Evolutionary conservation across 371 early-diverging fungal genomes (phyloP), one percentile per base, ranked within the genome.

Genomic region (Mortierella sp.): DNA sequence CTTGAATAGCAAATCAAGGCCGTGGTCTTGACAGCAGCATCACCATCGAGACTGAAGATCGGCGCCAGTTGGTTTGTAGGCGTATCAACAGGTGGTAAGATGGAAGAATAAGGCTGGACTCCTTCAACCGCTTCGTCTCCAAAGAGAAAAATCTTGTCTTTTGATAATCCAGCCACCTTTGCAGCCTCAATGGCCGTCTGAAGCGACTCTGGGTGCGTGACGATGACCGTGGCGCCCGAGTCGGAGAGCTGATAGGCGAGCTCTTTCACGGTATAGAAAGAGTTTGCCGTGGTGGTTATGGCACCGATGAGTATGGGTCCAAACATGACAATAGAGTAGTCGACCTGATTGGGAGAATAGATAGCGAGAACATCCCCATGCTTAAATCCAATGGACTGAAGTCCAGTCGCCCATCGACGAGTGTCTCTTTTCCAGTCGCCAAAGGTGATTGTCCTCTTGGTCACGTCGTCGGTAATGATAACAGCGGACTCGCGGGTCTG

Each of bases 1-100:
- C 91, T 90, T n/a, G 92, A 91, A 77, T 92, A 95, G 79, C 92
- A 92, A n/a, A 95, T 82, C 68, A 88, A 88, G 0, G 92, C 88
- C 45, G 87, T 86, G 14, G 68, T 60, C 28, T 43, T 19, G 21
- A 30, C 43, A 57, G 68, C 58, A 66, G 16, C n/a, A 18, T 4
- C 30, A 70, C 21, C 23, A 64, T 60, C 37, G 51, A 9, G 26
- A 57, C 66, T 23, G 3, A 53, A 9, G 11, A 26, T 19, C 21
- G 19, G 53, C 4, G 53, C 53, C 47, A 66, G 56, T 29, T 61
- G 57, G 23, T n/a, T 29, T 23, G 66, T 66, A 7, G 66, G 66
- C 1, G 62, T 62, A 2, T 46, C 19, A 0, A 51, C 4, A 0
- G 66, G 85, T 14, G 86, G 82, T 5, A 70, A 67, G 19, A 79